Evolutionary conservation across 768 basidiomycete species (phyloP).

Genomic region (Terana coerulea): DNA sequence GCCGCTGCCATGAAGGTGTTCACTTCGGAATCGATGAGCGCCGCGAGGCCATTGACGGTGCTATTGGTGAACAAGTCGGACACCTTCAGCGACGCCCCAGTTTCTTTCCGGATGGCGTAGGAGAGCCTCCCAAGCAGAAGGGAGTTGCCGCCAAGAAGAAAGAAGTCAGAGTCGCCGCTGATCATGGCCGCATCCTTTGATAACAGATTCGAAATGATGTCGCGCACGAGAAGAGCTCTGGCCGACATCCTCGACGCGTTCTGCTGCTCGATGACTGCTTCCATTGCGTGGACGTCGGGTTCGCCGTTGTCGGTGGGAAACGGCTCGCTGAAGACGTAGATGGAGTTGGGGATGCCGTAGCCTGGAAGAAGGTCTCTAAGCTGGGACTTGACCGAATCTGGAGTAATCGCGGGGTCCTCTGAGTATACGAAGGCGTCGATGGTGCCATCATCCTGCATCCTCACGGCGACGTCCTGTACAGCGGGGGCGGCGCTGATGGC

Average conservation of each 20-base stretch:
- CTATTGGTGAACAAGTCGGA: conserved; percentile 39
- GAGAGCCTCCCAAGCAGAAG: conserved; percentile 43
- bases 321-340: conserved; percentile 28
- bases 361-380: conserved; percentile 32
- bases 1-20: conserved; percentile 14
- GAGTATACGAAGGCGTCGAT: conserved; percentile 38
- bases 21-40: conserved; percentile 29
- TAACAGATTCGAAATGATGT: conserved; percentile 21
- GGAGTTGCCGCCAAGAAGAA: conserved; percentile 44
- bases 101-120: conserved; percentile 38
- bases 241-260: conserved; percentile 19
- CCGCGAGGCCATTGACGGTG: conserved; percentile 39
- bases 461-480: conserved; percentile 34
- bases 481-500: conserved; percentile 27
- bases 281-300: conserved; percentile 35
- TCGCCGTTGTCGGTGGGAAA: conserved; percentile 21
- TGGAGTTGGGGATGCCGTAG: conserved; percentile 35
- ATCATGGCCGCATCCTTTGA: conserved; percentile 19
- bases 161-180: conserved; percentile 21
- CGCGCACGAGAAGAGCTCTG: conserved; percentile 14
- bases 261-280: conserved; percentile 12
- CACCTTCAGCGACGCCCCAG: conserved; percentile 34
- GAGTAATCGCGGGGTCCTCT: conserved; percentile 20
- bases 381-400: conserved; percentile 6
- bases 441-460: conserved; percentile 28